Base-by-base conservation (phyloP, 2,329 filamentous ascomycete species). In the Fusarium verrucosum region DNA sequence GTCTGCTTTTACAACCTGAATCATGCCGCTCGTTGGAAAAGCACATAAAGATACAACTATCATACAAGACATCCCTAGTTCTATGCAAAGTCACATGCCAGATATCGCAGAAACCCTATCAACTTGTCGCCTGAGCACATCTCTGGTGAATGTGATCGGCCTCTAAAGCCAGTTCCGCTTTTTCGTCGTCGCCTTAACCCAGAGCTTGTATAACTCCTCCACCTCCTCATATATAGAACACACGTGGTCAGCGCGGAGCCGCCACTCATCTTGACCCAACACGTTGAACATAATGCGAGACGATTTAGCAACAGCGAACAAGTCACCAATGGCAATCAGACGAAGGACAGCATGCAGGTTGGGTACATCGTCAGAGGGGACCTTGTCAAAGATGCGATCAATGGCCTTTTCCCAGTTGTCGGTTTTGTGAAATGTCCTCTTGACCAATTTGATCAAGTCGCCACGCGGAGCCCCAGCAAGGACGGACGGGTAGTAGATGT, bases 251-350 rank as follows among this genome's bases (percentile, higher is more conserved):
- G 74, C 61, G 5, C 77, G 72, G 40, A 58, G 37, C 9, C 45
- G 58, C 76, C 76, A 77, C 58, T 80, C 78, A 2, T 77, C 69
- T 32, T 71, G 69, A 6, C 77, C 77, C 1, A 80, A 56, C n/a
- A 78, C 60, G 17, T 61, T 59, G 28, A 80, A 71, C 52, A 79
- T 66, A 10, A 72, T 64, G 50, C 25, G 72, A 40, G 56, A 73
- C 66, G 68, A 66, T 68, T 67, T 75, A 68, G 41, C 73, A 64
- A 69, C 66, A 14, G 74, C 72, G 9, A 73, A 63, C 14, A 69
- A 58, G 20, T 68, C 70, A 3, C 76, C 76, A 4, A 76, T 70
- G 26, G 70, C 73, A 16, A 76, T 59, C 9, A 77, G 67, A 17
- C 76, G 72, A 45, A 78, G 44, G 5, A 69, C 47, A 11, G 73